These are phyloP conservation scores for Leptoxyphium fumago DNA, from an alignment of 2,329 filamentous ascomycete genomes.

Conservation along the genomic window DNA sequence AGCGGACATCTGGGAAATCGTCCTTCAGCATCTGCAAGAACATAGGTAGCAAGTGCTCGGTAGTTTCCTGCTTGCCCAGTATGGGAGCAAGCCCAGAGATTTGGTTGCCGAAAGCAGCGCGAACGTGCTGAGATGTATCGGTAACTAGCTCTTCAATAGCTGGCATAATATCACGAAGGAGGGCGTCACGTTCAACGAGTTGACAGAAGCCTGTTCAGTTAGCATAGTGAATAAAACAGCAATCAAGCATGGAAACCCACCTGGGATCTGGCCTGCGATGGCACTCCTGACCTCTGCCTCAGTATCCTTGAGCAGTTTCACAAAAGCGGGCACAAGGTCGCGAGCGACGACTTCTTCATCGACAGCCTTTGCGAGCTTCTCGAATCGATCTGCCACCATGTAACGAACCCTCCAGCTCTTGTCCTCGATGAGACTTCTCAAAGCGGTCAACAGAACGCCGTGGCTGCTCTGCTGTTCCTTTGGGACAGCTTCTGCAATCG, in stretches of 20 bases:
- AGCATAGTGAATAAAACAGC: conserved; percentile 9
- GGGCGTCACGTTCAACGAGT: conserved; percentile 70
- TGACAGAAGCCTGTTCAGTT: conserved; percentile 63
- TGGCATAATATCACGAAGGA: conserved; percentile 92
- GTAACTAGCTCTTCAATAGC: conserved; percentile 92
- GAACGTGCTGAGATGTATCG: conserved; percentile 91
- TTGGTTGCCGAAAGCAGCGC: conserved; percentile 86
- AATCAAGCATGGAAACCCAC: conserved; percentile 25
- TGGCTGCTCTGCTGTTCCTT: conserved; percentile 97
- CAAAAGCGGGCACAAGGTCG: conserved; percentile 90
- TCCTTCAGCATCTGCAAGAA: conserved; percentile 99
- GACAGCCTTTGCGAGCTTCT: conserved; percentile 98
- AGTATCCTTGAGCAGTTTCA: conserved; percentile 93
- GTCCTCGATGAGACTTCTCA: conserved; percentile 90
- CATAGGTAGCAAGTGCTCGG: conserved; percentile 93
- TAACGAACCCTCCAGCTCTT: conserved; percentile 99
- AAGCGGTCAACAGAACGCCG: conserved; percentile 75
- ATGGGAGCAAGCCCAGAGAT: conserved; percentile 95
- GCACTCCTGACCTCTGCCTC: conserved; percentile 96
- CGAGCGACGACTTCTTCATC: conserved; percentile 90
- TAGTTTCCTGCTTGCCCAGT: conserved; percentile 96
- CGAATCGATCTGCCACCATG: conserved; percentile 97
- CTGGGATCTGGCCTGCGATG: conserved; percentile 90
- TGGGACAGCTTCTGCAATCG: conserved; percentile 90
- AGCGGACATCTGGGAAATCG: conserved; percentile 91